Base-by-base conservation (phyloP, 306 rosid species). In the Delonix regia region DNA sequence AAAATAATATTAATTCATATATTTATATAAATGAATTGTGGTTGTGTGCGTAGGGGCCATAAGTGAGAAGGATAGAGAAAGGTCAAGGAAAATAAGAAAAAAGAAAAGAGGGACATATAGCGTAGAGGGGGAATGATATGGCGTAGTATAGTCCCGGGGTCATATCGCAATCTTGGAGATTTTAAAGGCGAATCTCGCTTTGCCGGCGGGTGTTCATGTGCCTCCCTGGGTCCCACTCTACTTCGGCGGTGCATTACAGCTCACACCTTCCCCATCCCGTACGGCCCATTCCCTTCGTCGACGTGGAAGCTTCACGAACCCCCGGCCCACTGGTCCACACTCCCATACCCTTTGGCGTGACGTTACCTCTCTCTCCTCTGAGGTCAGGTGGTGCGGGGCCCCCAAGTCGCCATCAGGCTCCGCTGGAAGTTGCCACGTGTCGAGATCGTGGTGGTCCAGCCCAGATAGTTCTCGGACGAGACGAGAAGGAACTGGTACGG, bases 201-300 rank as follows among this genome's bases (percentile, higher is more conserved):
- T 63, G 88, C 65, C 86, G 88, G 84, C 86, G 62, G 11, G 48
- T 2, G 22, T 57, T 82, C 83, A 80, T 81, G 83, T 75, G 88
- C 41, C 4, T 9, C 0, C 0, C 1, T 19, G 4, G 53, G 53
- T 3, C 53, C 72, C 36, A 10, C 53, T 0, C 13, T 12, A n/a
- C 3, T 6, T 1, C 51, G 71, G 1, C 53, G 38, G 72, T 42
- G 72, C 55, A 42, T 67, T 67, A 12, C 72, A 22, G 72, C 38
- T 67, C 72, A 67, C 52, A 13, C 30, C 5, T 12, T 67, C 6
- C n/a, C n/a, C n/a, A n/a, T n/a, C n/a, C n/a, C 33, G 71, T 39
- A 66, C 71, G 52, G 71, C 45, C 34, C 1, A 5, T 0, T 11
- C n/a, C 28, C 36, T 18, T 12, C 72, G 72, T 67, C 53, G 72